A percentile compares a stretch with the other conserved stretches of the same genome.
Conservation (phyloP, 768 basidiomycete genomes). For the Termitomyces sp. region DNA sequence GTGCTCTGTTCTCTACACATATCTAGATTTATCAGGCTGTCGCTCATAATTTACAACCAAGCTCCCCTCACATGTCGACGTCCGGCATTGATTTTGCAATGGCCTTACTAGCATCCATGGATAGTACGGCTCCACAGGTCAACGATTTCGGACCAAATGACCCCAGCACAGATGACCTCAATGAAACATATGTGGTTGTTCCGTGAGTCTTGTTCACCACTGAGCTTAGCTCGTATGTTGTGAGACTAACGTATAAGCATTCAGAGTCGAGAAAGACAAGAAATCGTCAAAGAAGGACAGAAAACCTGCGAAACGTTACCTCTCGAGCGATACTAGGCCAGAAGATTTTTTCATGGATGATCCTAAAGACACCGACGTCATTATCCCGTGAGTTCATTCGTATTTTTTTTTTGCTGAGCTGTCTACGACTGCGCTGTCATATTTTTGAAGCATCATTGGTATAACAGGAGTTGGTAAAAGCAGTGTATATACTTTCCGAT, state of each 20-base stretch:
- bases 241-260: not conserved
- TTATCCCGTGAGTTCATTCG: constrained; percentile 11
- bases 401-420: not conserved
- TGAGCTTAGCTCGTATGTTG: not conserved
- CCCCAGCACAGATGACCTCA: not conserved
- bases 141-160: not conserved
- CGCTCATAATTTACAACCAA: not conserved
- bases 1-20: not conserved
- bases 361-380: constrained; percentile 7
- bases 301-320: not conserved
- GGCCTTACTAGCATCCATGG: not conserved
- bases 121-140: not conserved
- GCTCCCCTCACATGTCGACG: not conserved
- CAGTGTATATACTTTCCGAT: constrained; percentile 4
- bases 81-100: not conserved
- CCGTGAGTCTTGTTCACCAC: not conserved
- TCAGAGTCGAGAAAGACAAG: not conserved
- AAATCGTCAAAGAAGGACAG: not conserved
- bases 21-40: too few species aligned
- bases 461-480: constrained; percentile 16
- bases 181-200: not conserved
- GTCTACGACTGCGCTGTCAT: not conserved
- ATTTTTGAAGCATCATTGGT: constrained; percentile 12
- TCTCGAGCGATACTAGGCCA: not conserved
- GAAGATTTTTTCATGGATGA: constrained; percentile 8